Evolutionary conservation across 352 stramenopile species (phyloP), one percentile per base, ranked within the genome.

Genomic region (Peronospora belbahrii): DNA sequence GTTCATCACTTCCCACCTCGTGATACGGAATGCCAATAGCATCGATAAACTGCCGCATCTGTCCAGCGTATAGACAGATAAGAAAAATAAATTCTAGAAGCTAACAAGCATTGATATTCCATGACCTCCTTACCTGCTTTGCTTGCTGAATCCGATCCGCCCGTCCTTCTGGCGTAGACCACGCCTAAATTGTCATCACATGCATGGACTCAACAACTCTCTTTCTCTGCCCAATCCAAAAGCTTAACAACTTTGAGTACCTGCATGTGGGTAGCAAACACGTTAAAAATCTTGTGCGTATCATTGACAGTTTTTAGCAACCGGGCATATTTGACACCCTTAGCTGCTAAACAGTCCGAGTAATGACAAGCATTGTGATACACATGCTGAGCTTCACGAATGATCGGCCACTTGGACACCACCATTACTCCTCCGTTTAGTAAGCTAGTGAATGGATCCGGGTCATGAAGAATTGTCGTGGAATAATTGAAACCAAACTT

Each of bases 211-310:
- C n/a, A n/a, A n/a, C n/a, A n/a, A n/a, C n/a, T n/a, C n/a, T n/a
- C n/a, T n/a, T n/a, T n/a, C n/a, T n/a, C n/a, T n/a, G n/a, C n/a
- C n/a, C n/a, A n/a, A n/a, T n/a, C n/a, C n/a, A n/a, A n/a, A n/a
- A n/a, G n/a, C n/a, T n/a, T n/a, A 4, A 27, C 23, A 27, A 27
- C 7, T 27, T 8, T 4, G 4, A 4, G 1, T 34, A 80, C 74
- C 67, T 91, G 81, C 74, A 92, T 88, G 57, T 92, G 81, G 20
- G 81, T 89, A 15, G 75, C 77, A 52, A 89, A 92, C 9, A 92
- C 68, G 45, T 92, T 92, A 41, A 89, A 88, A 6, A 87, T 65
- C 51, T 92, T 92, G 42, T 60, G 75, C 2, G 33, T 43, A 6
- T 37, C 52, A 8, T 69, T 22, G 6, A 72, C 41, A 0, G 55